Percentiles rank a stretch among this genome's conserved stretches.
Evolutionary conservation across 1,284 basidiomycete species (phyloP).

Genomic region (Ceratobasidium sp.): DNA sequence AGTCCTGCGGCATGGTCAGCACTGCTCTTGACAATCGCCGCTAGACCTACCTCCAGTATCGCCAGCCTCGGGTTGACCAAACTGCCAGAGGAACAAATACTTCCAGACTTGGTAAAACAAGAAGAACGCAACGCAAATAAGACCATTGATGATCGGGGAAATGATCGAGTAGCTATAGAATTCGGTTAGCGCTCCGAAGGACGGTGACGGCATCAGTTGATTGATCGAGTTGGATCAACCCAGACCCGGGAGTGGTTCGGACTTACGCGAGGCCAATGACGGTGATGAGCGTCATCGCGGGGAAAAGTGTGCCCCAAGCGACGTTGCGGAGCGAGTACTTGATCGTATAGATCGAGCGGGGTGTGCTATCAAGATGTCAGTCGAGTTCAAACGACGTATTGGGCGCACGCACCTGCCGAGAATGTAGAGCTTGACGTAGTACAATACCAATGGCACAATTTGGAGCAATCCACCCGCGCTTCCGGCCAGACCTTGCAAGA

Average conservation of each 20-base stretch:
- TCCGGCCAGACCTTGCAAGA: constrained; percentile 51
- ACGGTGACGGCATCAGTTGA: too few species aligned
- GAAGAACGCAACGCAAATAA: constrained; percentile 83
- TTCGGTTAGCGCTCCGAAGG: constrained; percentile 44
- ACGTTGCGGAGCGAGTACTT: constrained; percentile 54
- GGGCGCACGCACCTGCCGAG: constrained; percentile 53
- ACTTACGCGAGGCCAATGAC: constrained; percentile 43
- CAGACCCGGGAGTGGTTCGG: background rate
- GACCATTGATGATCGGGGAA: constrained; percentile 92
- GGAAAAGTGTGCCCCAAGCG: constrained; percentile 86
- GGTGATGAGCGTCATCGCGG: constrained; percentile 44
- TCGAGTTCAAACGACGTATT: constrained; percentile 50
- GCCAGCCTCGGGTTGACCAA: constrained; percentile 70
- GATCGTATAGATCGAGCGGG: constrained; percentile 50
- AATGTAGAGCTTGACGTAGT: constrained; percentile 67
- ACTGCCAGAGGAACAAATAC: constrained; percentile 83
- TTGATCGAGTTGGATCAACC: constrained; percentile 44
- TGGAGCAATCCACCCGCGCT: constrained; percentile 63
- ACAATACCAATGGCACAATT: constrained; percentile 64
- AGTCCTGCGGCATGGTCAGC: constrained; percentile 65
- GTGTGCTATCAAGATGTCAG: constrained; percentile 50
- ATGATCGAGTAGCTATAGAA: constrained; percentile 81
- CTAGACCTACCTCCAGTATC: constrained; percentile 72
- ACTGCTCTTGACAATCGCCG: constrained; percentile 52
- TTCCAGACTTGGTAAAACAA: constrained; percentile 88